These are phyloP conservation scores for Pleurotus djamor DNA, from an alignment of 768 basidiomycete genomes.

Conservation along the genomic window DNA sequence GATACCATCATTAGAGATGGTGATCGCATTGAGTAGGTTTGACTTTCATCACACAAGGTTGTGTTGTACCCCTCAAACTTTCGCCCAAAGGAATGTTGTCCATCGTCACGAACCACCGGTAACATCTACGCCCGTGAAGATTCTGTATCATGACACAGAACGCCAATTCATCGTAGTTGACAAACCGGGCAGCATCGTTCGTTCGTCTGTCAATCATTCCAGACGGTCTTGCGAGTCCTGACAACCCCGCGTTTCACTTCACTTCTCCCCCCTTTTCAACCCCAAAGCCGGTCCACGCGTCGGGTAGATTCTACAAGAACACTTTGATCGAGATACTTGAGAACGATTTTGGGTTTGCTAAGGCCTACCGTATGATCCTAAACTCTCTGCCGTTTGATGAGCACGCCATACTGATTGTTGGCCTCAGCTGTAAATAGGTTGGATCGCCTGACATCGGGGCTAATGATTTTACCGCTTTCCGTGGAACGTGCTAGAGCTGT, in stretches of 20 bases:
- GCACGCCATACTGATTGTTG: constrained; percentile 8
- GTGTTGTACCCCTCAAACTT: neutral
- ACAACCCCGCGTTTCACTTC: constrained; percentile 1
- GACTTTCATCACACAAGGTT: constrained; percentile 4
- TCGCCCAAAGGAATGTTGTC: constrained; percentile 71
- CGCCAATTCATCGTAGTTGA: constrained; percentile 89
- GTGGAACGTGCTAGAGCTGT: constrained; percentile 65
- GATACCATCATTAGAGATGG: constrained; percentile 81
- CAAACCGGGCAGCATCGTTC: constrained; percentile 94
- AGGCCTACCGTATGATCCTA: constrained; percentile 72
- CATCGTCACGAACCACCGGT: constrained; percentile 98
- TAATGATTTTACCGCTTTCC: constrained; percentile 90
- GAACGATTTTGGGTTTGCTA: constrained; percentile 77
- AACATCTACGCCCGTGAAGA: constrained; percentile 75
- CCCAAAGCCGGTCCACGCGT: constrained; percentile 83
- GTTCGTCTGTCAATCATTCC: constrained; percentile 31
- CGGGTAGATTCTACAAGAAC: constrained; percentile 88
- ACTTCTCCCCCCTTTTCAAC: neutral
- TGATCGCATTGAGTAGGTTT: constrained; percentile 83
- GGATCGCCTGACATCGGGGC: constrained; percentile 90
- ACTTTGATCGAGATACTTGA: constrained; percentile 86
- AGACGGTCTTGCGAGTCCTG: constrained; percentile 5
- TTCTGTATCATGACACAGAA: constrained; percentile 76
- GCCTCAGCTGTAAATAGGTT: constrained; percentile 88
- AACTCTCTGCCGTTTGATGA: constrained; percentile 1